Percentiles rank a stretch among this genome's conserved stretches.
These are phyloP conservation scores for Coemansia sp. DNA, from an alignment of 192 early-diverging fungal genomes.

Conservation along the genomic window DNA sequence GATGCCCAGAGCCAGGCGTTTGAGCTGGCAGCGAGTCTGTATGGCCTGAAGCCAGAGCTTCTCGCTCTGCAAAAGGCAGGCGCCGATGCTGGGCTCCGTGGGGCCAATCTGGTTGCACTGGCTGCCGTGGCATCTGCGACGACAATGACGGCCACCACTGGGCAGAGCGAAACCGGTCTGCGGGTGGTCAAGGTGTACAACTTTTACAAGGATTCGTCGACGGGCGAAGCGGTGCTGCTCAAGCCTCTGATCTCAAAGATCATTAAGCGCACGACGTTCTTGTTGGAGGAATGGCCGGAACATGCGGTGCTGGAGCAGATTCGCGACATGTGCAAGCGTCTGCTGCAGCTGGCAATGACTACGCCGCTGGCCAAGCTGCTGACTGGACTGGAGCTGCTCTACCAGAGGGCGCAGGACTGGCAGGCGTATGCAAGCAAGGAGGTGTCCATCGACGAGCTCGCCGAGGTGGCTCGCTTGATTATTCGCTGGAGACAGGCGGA, in stretches of 20 bases:
- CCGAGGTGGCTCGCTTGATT: conserved; percentile 68
- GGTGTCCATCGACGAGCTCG: conserved; percentile 67
- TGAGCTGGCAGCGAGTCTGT: conserved; percentile 21
- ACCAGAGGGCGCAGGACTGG: conserved; percentile 93
- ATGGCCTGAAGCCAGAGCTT: conserved; percentile 12
- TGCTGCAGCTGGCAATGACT: conserved; percentile 65
- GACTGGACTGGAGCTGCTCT: conserved; percentile 81
- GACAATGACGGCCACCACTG: not conserved
- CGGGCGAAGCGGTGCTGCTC: conserved; percentile 68
- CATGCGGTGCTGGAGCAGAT: conserved; percentile 83
- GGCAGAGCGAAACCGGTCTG: conserved; percentile 12
- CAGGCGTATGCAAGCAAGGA: conserved; percentile 79
- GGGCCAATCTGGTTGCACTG: conserved; percentile 25
- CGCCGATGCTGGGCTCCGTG: conserved; percentile 22
- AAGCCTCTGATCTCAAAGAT: conserved; percentile 60
- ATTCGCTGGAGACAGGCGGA: conserved; percentile 91
- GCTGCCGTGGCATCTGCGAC: conserved; percentile 24
- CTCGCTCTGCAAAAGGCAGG: conserved; percentile 1
- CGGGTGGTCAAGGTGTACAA: conserved; percentile 60
- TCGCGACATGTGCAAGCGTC: conserved; percentile 54
- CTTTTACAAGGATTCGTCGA: conserved; percentile 84
- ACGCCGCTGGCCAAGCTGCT: conserved; percentile 87
- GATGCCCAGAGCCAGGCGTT: conserved; percentile 28
- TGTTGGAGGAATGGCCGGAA: conserved; percentile 84
- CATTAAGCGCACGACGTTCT: conserved; percentile 54